A percentile compares a stretch with the other conserved stretches of the same genome.
Conservation (phyloP, 768 basidiomycete genomes). For the Mycena rosella region DNA sequence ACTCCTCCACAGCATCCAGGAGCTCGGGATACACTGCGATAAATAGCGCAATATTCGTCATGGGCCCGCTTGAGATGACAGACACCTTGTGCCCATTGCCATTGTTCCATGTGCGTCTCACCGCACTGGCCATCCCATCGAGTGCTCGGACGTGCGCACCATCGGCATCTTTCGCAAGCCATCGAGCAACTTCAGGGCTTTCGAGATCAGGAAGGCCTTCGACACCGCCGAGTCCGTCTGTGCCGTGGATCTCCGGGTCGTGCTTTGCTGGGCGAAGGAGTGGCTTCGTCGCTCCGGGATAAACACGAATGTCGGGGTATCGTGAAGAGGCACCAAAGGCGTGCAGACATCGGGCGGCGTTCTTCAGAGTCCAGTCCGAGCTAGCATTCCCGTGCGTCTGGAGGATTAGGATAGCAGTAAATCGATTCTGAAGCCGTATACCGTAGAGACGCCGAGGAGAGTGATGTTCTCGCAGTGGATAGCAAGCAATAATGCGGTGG, state of each 20-base stretch:
- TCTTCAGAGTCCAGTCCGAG: slow-evolving; percentile 70
- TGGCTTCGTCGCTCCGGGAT: slow-evolving; percentile 78
- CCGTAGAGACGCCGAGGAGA: slow-evolving; percentile 88
- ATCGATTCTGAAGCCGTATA: slow-evolving; percentile 45
- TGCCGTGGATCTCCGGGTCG: slow-evolving; percentile 86
- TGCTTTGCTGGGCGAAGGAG: slow-evolving; percentile 71
- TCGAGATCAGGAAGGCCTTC: slow-evolving; percentile 74
- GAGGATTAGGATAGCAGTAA: background rate
- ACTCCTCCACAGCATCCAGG: slow-evolving; percentile 70
- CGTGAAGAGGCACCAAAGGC: slow-evolving; percentile 74
- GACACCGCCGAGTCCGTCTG: slow-evolving; percentile 87
- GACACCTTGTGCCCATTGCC: slow-evolving; percentile 73
- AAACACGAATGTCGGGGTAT: slow-evolving; percentile 63
- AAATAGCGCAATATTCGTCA: slow-evolving; percentile 87
- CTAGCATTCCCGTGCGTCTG: slow-evolving; percentile 88
- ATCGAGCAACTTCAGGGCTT: slow-evolving; percentile 61
- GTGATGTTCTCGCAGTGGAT: slow-evolving; percentile 72
- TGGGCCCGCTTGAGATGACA: slow-evolving; percentile 83
- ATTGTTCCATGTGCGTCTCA: slow-evolving; percentile 67
- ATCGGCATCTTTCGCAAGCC: slow-evolving; percentile 59
- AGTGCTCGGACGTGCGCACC: slow-evolving; percentile 66
- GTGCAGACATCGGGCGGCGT: slow-evolving; percentile 82
- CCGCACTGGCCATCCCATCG: slow-evolving; percentile 73
- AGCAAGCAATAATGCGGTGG: slow-evolving; percentile 84
- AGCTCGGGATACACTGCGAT: slow-evolving; percentile 66